Conservation (phyloP, 2,329 filamentous ascomycete genomes). For the Alternaria triticimaculans region DNA sequence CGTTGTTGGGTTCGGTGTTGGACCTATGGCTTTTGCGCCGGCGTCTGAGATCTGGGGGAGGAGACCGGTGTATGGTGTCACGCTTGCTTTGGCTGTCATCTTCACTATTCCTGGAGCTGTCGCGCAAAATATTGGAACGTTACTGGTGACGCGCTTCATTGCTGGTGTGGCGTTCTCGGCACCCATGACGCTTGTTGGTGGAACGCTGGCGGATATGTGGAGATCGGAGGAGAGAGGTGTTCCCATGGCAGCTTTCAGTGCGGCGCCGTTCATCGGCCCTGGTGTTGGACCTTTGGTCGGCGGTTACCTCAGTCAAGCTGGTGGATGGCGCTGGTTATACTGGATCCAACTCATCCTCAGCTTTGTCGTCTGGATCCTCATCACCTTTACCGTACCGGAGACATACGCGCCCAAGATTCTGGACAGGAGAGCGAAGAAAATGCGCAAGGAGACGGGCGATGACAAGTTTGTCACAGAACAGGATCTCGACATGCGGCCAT, state of each 20-base stretch:
- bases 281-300: conserved; percentile 71
- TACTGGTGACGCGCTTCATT: conserved; percentile 77
- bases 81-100: conserved; percentile 72
- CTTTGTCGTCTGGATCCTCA: conserved; percentile 72
- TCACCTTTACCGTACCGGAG: conserved; percentile 88
- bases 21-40: conserved; percentile 81
- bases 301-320: conserved; percentile 71
- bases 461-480: conserved; percentile 76
- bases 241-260: conserved; percentile 85
- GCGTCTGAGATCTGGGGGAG: conserved; percentile 78
- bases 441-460: conserved; percentile 73
- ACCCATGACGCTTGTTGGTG: conserved; percentile 85
- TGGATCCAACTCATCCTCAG: conserved; percentile 84
- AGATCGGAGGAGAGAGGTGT: conserved; percentile 82
- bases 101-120: conserved; percentile 84
- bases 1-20: conserved; percentile 81
- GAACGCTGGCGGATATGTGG: conserved; percentile 85
- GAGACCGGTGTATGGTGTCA: conserved; percentile 72
- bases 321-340: conserved; percentile 84
- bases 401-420: conserved; percentile 86
- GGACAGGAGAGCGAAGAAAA: conserved; percentile 70
- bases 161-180: conserved; percentile 86
- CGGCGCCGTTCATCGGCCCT: conserved; percentile 82
- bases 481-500: conserved; percentile 75
- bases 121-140: conserved; percentile 75